Evolutionary conservation across 176 grass and related monocot genomes (phyloP), one percentile per base, ranked within the genome.

Genomic region (Zoysia japonica): DNA sequence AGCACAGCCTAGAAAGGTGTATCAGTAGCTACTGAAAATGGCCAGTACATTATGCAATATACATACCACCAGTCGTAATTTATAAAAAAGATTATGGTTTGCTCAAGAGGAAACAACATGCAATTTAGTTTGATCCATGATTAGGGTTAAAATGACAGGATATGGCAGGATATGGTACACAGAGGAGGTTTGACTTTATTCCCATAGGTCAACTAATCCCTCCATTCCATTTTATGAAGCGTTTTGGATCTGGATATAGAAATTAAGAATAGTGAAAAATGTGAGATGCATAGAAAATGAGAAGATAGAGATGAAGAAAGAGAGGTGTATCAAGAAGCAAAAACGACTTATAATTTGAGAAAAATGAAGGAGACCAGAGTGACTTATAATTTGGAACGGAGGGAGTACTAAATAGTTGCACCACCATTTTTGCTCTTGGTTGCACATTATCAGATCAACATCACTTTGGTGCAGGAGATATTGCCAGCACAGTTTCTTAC

Each of bases 401-500:
- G 28, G 28, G 28, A 28, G 28, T 28, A 28, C 28, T 82, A 87
- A 57, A 87, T 61, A 82, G 79, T 36, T 60, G 57, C 42, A n/a
- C 57, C 60, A 78, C 50, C 61, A 73, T 8, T 49, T 56, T 47
- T 76, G 15, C 45, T 49, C 80, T 12, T 38, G 44, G 9, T 43
- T 74, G 68, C 12, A 17, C 61, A 55, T 75, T 64, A 50, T 46
- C 48, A 72, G 48, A 55, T 67, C 67, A 59, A 84, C 40, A 59
- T 49, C 71, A 38, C 11, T 70, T 75, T 49, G 49, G 65, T 68
- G 53, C 45, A 71, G 42, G 59, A 88, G 63, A 79, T 63, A 81
- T 11, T 72, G 39, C 35, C n/a, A 77, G 6, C 8, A 73, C 15
- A 74, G 37, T 47, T 75, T 74, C 54, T 70, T 62, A 41, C 70